Evolutionary conservation across 352 stramenopile genomes (phyloP).

Genomic region (Phytophthora macrochlamydospora): DNA sequence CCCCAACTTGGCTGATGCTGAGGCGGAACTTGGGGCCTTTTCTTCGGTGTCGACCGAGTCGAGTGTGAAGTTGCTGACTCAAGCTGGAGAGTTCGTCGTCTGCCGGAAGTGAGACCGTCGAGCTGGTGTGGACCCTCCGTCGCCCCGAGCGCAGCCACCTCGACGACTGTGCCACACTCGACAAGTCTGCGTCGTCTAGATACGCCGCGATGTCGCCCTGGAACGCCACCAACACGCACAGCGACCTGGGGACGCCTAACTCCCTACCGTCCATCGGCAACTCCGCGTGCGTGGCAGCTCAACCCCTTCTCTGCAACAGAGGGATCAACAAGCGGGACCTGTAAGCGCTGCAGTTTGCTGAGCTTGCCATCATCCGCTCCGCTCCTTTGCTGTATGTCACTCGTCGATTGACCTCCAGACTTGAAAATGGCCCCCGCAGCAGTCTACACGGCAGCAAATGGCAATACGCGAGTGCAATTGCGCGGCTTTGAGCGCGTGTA

Average conservation of each 20-base stretch:
- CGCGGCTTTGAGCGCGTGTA: constrained; percentile 37
- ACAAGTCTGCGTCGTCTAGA: constrained; percentile 8
- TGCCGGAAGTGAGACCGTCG: constrained; percentile 8
- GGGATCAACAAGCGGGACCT: constrained; percentile 1
- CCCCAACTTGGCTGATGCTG: constrained; percentile 23
- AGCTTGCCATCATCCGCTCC: constrained; percentile 6
- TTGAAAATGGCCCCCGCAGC: constrained; percentile 10
- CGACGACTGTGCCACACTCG: constrained; percentile 15
- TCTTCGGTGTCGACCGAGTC: background rate
- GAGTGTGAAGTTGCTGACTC: constrained; percentile 17
- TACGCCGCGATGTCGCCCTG: constrained; percentile 27
- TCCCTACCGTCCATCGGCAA: constrained; percentile 19
- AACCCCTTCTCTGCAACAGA: constrained; percentile 14
- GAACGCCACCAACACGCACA: constrained; percentile 32
- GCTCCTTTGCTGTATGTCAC: constrained; percentile 10
- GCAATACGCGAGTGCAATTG: constrained; percentile 22
- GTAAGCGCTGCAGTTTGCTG: too few relatives aligned
- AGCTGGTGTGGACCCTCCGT: background rate
- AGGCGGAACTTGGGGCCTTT: constrained; percentile 7
- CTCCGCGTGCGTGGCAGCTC: constrained; percentile 9
- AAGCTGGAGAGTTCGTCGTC: constrained; percentile 15
- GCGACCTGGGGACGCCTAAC: constrained; percentile 7
- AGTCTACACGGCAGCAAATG: constrained; percentile 14
- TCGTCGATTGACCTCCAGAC: constrained; percentile 2
- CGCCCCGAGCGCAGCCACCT: constrained; percentile 17